Conservation (phyloP, 768 basidiomycete species). For the Leccinum truebloodii region DNA sequence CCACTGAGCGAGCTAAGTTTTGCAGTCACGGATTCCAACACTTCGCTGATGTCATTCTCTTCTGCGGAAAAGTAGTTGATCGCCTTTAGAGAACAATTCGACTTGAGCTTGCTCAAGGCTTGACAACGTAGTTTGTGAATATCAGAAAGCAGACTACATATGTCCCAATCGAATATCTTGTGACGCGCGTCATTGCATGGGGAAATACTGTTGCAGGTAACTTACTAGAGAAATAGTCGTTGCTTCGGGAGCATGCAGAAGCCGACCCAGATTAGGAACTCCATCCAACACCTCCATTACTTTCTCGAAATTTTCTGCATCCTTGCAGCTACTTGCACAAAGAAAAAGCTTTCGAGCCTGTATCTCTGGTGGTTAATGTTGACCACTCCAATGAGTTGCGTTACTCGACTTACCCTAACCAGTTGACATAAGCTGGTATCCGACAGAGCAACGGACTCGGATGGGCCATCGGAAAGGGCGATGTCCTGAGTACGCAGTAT, state of each 20-base stretch:
- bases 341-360: slow-evolving; percentile 3
- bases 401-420: neutral
- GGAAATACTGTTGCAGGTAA: neutral
- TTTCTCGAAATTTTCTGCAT: neutral
- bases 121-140: neutral
- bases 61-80: neutral
- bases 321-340: neutral
- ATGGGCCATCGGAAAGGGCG: neutral
- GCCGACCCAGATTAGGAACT: neutral
- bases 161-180: slow-evolving; percentile 18
- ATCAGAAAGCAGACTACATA: slow-evolving; percentile 4
- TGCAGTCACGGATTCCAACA: slow-evolving; percentile 1
- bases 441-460: neutral
- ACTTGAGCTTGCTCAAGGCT: slow-evolving; percentile 9
- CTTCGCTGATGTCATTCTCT: slow-evolving; percentile 4
- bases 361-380: neutral
- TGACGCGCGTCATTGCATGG: neutral
- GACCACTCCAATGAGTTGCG: neutral
- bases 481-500: slow-evolving; percentile 1
- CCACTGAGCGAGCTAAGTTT: slow-evolving; percentile 15
- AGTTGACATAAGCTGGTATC: neutral
- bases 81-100: neutral
- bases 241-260: slow-evolving; percentile 6
- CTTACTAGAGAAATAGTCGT: slow-evolving; percentile 7
- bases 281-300: neutral